Evolutionary conservation across 2,329 filamentous ascomycete species (phyloP).

Genomic region (Phialophora chinensis): DNA sequence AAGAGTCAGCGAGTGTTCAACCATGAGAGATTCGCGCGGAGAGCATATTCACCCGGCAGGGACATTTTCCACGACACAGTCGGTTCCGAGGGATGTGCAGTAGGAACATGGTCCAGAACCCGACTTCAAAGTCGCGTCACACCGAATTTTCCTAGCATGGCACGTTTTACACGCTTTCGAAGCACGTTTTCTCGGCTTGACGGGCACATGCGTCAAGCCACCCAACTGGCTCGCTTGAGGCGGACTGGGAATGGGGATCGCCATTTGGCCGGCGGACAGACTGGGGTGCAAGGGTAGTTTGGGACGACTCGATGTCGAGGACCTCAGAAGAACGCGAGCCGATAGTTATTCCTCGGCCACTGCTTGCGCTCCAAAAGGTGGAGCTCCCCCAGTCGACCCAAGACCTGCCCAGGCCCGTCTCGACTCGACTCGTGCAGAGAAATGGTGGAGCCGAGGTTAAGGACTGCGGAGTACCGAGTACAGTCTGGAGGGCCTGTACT

Average conservation of each 20-base stretch:
- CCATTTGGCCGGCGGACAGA: background rate
- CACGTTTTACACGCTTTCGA: constrained; percentile 3
- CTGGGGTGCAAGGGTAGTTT: background rate
- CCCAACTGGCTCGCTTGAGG: background rate
- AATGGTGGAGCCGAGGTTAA: background rate
- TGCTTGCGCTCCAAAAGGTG: too few relatives aligned
- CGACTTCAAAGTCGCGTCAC: constrained; percentile 1
- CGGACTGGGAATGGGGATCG: background rate
- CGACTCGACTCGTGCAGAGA: background rate
- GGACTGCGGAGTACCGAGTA: background rate
- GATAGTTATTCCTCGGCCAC: background rate
- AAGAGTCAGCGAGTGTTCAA: background rate
- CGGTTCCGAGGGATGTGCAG: background rate
- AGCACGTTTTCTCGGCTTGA: background rate
- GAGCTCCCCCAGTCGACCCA: too few relatives aligned
- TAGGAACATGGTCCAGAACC: background rate
- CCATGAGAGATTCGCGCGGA: background rate
- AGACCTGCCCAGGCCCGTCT: background rate
- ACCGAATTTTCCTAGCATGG: constrained; percentile 8
- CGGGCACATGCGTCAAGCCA: background rate
- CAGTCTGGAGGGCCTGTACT: background rate
- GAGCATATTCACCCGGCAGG: background rate
- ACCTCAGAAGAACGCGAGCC: background rate
- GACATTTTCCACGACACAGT: background rate
- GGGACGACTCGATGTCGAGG: background rate